Base-by-base conservation (phyloP, 208 protist species). In the Willaertia magna region DNA sequence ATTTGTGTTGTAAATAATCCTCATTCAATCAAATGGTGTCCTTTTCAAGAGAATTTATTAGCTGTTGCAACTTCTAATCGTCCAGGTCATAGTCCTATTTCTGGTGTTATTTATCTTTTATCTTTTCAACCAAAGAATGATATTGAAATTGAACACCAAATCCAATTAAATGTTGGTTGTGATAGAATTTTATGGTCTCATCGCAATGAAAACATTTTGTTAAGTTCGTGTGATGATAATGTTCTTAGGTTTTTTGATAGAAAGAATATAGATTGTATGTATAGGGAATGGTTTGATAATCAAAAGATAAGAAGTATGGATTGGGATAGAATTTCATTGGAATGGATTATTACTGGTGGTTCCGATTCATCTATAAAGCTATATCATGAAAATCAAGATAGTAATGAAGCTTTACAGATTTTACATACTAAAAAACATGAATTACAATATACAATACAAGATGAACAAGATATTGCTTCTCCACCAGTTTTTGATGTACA, bases 121-220 rank as follows among this genome's bases (percentile, higher is more conserved):
- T 3, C 6, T 2, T 83, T 83, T 22, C 42, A 43, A 39, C 78
- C 78, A 26, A 30, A 83, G 26, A 83, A 83, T 42, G 2, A 83
- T n/a, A 55, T 83, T 55, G 78, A 83, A 83, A 55, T 83, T 55
- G 78, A 51, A 55, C 46, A 83, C 42, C 78, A 83, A 55, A 83
- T 83, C 43, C 78, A 83, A 42, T 14, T 55, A 22, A 83, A 83
- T 55, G 46, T 83, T 55, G 78, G 78, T 40, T 43, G 9, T 18
- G 6, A 83, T 43, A 44, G 55, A 34, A 22, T 83, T n/a, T 12
- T 39, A 14, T 83, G 78, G 78, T 83, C 78, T 20, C 78, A 83
- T 26, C 0, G 46, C 20, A 42, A 83, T 42, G 16, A 51, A 55
- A 83, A 42, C 55, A 52, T 42, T 55, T 9, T 83, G 7, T 14